Evolutionary conservation across 331 rosid species (phyloP), one percentile per base, ranked within the genome.

Genomic region (Arachis monticola): DNA sequence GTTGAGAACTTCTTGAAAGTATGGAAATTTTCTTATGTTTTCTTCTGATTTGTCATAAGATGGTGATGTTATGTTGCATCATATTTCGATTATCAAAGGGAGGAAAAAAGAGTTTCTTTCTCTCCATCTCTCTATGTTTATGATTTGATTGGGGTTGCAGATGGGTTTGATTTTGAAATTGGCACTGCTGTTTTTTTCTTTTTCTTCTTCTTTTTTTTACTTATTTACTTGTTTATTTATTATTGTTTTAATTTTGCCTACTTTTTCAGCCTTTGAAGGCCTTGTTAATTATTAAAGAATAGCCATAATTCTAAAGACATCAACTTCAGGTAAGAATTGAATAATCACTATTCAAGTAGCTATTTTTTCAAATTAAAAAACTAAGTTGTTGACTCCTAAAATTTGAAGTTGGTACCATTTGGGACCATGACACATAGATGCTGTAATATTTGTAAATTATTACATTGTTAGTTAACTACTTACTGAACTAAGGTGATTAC

Each of bases 211-310:
- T 38, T 55, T 30, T 8, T 41, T 41, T 22, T 62, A 6, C 55
- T 8, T 48, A 61, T 47, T 6, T 31, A 38, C 0, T 71, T 58
- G 1, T 53, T 35, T 7, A 0, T 10, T 59, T 27, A 27, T 38
- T 38, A 8, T 66, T 55, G 5, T 8, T 63, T 50, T 62, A 46
- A 27, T 69, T 77, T 22, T 31, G 51, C 63, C 38, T 47, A 40
- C 51, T 60, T 60, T 59, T 69, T 40, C 58, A 17, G 48, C 46
- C 9, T 8, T 22, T 32, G 51, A 41, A 69, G 35, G 58, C 6
- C 3, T 53, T 48, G n/a, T 30, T 35, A 58, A 59, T 5, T 59
- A 17, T 3, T 38, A 35, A 17, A 70, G 38, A 38, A 8, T 38
- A 55, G 41, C 5, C 14, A 53, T 53, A 42, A 56, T 6, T 41